These are phyloP conservation scores for Boeremia lycopersici DNA, from an alignment of 2,329 filamentous ascomycete species.

Conservation along the genomic window DNA sequence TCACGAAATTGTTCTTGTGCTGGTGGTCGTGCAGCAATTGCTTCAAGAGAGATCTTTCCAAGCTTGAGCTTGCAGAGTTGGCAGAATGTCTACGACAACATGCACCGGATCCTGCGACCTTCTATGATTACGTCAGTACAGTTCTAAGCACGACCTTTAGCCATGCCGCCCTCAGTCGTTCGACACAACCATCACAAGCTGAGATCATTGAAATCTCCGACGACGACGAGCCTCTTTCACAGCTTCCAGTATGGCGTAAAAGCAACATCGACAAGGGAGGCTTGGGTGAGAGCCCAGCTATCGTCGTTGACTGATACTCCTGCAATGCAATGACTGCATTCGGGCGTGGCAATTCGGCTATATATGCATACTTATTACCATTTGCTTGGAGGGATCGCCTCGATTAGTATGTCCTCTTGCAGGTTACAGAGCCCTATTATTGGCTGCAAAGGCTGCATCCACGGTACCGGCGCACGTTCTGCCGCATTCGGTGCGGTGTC, in stretches of 20 bases:
- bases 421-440: neutral
- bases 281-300: neutral
- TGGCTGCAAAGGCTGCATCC: neutral
- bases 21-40: slow-evolving; percentile 43
- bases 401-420: neutral
- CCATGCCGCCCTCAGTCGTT: slow-evolving; percentile 24
- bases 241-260: neutral
- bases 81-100: slow-evolving; percentile 16
- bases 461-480: slow-evolving; percentile 12
- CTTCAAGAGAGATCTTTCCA: slow-evolving; percentile 12
- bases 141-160: slow-evolving; percentile 36
- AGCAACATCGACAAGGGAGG: neutral
- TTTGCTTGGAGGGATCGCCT: neutral
- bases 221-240: slow-evolving; percentile 23
- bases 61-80: slow-evolving; percentile 25
- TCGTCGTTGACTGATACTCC: neutral
- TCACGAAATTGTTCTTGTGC: slow-evolving; percentile 42
- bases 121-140: slow-evolving; percentile 35
- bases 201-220: slow-evolving; percentile 41
- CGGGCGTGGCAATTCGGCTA: slow-evolving; percentile 9
- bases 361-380: neutral
- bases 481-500: slow-evolving; percentile 11
- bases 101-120: slow-evolving; percentile 22
- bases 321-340: neutral
- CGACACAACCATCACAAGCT: slow-evolving; percentile 30